A percentile compares a stretch with the other conserved stretches of the same genome.
phyloP scores from a whole-genome alignment of 805 yeast genomes.

The Candida parachauliodes region DNA sequence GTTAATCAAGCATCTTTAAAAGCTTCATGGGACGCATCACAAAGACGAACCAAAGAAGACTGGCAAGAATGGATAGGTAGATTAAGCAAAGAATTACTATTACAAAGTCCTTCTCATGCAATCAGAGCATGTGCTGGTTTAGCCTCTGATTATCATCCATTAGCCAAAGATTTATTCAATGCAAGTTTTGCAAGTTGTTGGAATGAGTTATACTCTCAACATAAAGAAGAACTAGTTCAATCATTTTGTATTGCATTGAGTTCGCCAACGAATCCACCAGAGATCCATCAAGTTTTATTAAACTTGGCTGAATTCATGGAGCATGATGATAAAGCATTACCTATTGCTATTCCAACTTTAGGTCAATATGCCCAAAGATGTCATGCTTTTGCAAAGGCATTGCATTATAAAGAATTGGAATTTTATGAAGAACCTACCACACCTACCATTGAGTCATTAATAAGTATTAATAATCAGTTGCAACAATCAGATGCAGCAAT shows the following conservation, averaged over 20 bases:
- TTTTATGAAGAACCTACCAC: constrained; percentile 91
- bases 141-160: constrained; percentile 81
- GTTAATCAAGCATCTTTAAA: constrained; percentile 62
- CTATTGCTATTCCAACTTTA: constrained; percentile 82
- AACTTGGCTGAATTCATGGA: constrained; percentile 96
- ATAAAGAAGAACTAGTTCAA: constrained; percentile 85
- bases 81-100: constrained; percentile 76
- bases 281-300: constrained; percentile 83
- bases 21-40: constrained; percentile 88
- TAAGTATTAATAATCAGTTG: constrained; percentile 86
- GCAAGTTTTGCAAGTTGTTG: constrained; percentile 95
- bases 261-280: constrained; percentile 92
- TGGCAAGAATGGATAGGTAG: constrained; percentile 98
- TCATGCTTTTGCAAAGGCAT: constrained; percentile 96
- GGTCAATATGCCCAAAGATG: constrained; percentile 93
- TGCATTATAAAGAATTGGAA: constrained; percentile 93
- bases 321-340: constrained; percentile 92
- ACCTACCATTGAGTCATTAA: constrained; percentile 86
- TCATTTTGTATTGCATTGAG: constrained; percentile 83
- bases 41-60: constrained; percentile 85
- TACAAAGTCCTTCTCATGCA: constrained; percentile 93
- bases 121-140: constrained; percentile 87
- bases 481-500: constrained; percentile 98
- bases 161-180: constrained; percentile 88
- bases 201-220: constrained; percentile 84